Base-by-base conservation (phyloP, 805 yeast genomes). In the Lipomyces japonicus region DNA sequence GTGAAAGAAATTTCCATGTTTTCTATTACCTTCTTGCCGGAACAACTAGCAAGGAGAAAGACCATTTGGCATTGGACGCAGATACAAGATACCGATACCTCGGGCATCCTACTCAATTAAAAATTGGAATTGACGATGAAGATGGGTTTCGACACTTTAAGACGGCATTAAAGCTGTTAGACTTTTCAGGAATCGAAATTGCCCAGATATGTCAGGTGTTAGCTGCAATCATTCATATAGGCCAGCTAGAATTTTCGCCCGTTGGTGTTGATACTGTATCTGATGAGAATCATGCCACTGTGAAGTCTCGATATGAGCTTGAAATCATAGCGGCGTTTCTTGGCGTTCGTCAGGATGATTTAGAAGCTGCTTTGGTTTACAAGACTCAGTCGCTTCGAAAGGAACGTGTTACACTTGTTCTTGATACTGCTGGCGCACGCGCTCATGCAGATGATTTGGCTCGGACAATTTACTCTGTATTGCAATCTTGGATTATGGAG, bases 1-100 rank as follows among this genome's bases (percentile, higher is more conserved):
- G 72, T 30, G 84, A 79, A 65, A 69, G 84, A 45, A 79, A 80
- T 63, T 79, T 76, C 63, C 82, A 79, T 57, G 74, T 78, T 2
- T 79, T 79, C 57, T 79, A 79, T 63, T 79, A 77, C 59, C 71
- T 80, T 46, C 65, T 79, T 18, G 72, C 73, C 48, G 83, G 83
- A 1, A 69, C 71, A 43, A 68, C 73, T n/a, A 61, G 65, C 10
- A 59, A 68, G 5, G 72, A 71, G 39, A 65, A 77, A 19, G 61
- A 64, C 4, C 71, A 70, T 30, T 68, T 77, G 42, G 73, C 70
- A 4, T 67, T 79, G 30, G 63, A 63, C 31, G 47, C 63, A 23
- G 52, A 62, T 21, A 70, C 71, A 46, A 67, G 70, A 25, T 71
- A 66, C 59, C 55, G 70, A 25, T 80, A 77, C 60, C 68, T 78